Evolutionary conservation across 768 basidiomycete species (phyloP), one percentile per base, ranked within the genome.

Genomic region (Sarcodon aspratus): DNA sequence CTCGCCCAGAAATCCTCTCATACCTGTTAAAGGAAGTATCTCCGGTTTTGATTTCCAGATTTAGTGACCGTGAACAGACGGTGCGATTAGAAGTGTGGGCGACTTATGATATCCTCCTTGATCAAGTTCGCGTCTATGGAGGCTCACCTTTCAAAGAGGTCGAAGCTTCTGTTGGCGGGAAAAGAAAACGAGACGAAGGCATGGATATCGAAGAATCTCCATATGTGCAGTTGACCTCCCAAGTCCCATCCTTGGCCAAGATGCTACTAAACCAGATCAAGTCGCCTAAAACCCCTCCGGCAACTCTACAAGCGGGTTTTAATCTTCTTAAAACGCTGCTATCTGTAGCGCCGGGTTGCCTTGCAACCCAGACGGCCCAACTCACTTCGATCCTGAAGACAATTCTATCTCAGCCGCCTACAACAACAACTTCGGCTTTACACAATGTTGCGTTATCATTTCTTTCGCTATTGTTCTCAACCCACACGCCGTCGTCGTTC

Each of bases 51-150:
- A 92, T 96, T 49, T 83, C 90, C 3, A 78, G 95, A 33, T 94
- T 98, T 55, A 82, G 81, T 36, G 96, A 99, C 63, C 83, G 96
- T 40, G 96, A 99, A 66, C 86, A 93, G 59, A 95, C 88, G 4
- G 96, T 98, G 32, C 78, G 87, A 33, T 68, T 96, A 31, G 96
- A 99, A 62, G 74, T 98, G 12, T 94, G 95, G 85, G 72, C 82
- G 0, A 85, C 95, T 1, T 94, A 94, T 60, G 78, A 75, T 33
- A 68, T 75, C 1, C 74, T 99, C 9, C 74, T 99, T 36, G 85
- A 75, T 46, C 94, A 95, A 66, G 94, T 92, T 1, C 72, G 75
- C 17, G 70, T 89, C 44, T 92, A 91, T 52, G 88, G 85, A 13
- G 81, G 81, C 9, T 69, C 76, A 1, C 78, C 79, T 52, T 64